phyloP scores from a whole-genome alignment of 1,284 basidiomycete species.

The Cystobasidium sp. region DNA sequence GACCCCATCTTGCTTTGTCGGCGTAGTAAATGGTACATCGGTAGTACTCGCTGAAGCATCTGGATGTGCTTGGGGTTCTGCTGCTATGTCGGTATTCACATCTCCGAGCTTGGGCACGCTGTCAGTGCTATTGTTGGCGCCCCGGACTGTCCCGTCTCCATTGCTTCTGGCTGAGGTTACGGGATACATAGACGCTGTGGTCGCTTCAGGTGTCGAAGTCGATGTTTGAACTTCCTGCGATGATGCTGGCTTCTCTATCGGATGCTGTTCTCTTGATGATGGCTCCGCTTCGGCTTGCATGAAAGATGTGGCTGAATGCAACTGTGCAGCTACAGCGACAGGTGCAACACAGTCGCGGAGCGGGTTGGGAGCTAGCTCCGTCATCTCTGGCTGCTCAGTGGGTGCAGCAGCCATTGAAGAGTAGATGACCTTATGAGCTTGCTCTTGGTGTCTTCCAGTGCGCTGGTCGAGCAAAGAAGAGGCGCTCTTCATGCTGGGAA shows the following conservation, averaged over 20 bases:
- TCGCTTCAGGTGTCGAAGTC: neutral
- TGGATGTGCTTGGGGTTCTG: neutral
- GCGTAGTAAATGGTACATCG: too few species aligned
- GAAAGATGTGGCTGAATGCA: neutral
- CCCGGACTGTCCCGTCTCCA: conserved; percentile 13
- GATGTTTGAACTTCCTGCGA: neutral
- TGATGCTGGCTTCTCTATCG: neutral
- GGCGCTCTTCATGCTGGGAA: neutral
- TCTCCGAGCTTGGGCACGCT: neutral
- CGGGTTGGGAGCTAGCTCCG: conserved; percentile 4
- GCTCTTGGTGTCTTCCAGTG: neutral
- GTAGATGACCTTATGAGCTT: neutral
- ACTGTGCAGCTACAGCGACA: neutral
- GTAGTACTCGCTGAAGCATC: neutral
- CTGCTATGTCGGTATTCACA: neutral
- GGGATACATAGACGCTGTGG: neutral
- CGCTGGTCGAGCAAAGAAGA: neutral
- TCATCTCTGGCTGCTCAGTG: conserved; percentile 8
- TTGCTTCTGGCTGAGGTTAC: neutral
- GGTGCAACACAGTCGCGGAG: neutral
- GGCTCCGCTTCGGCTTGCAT: neutral
- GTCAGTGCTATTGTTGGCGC: conserved; percentile 1
- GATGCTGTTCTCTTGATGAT: neutral
- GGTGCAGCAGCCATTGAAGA: conserved; percentile 9
- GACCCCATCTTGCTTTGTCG: neutral